phyloP scores from a whole-genome alignment of 2,329 filamentous ascomycete genomes.

The Hypoxylon sp. region DNA sequence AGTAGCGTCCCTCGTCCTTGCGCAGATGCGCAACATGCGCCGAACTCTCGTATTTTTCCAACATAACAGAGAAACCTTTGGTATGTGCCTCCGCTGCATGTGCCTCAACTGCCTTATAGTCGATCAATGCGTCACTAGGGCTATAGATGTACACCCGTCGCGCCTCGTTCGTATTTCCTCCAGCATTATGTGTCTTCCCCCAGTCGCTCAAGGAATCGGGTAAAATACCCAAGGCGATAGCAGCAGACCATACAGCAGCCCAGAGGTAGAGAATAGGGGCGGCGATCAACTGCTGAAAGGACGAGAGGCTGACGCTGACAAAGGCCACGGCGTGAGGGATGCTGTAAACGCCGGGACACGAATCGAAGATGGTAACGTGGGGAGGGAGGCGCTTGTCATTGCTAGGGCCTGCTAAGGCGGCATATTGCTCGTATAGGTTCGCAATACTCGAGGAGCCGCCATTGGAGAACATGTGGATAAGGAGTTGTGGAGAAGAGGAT shows the following conservation, averaged over 20 bases:
- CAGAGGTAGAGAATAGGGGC: conserved; percentile 1
- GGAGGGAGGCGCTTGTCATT: conserved; percentile 10
- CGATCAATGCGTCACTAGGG: conserved; percentile 18
- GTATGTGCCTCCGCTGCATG: conserved; percentile 27
- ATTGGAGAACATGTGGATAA: conserved; percentile 20
- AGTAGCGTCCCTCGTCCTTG: conserved; percentile 29
- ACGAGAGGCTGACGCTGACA: conserved; percentile 1
- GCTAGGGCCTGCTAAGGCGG: background rate
- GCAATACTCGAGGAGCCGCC: conserved; percentile 17
- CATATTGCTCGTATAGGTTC: conserved; percentile 5
- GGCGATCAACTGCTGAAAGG: conserved; percentile 4
- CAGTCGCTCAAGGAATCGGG: conserved; percentile 13
- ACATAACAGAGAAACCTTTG: conserved; percentile 19
- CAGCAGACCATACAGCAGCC: conserved; percentile 1
- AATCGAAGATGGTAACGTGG: conserved; percentile 22
- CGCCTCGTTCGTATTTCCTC: conserved; percentile 6
- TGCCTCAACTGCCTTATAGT: conserved; percentile 17
- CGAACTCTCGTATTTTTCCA: conserved; percentile 24
- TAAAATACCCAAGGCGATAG: conserved; percentile 5
- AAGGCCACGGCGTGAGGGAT: background rate
- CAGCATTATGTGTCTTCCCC: conserved; percentile 22
- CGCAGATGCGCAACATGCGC: conserved; percentile 31
- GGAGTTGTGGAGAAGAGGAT: conserved; percentile 4
- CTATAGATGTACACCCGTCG: conserved; percentile 33
- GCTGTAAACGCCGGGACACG: conserved; percentile 10